A percentile compares a stretch with the other conserved stretches of the same genome.
phyloP scores from a whole-genome alignment of 306 rosid genomes.

The Lotus japonicus region DNA sequence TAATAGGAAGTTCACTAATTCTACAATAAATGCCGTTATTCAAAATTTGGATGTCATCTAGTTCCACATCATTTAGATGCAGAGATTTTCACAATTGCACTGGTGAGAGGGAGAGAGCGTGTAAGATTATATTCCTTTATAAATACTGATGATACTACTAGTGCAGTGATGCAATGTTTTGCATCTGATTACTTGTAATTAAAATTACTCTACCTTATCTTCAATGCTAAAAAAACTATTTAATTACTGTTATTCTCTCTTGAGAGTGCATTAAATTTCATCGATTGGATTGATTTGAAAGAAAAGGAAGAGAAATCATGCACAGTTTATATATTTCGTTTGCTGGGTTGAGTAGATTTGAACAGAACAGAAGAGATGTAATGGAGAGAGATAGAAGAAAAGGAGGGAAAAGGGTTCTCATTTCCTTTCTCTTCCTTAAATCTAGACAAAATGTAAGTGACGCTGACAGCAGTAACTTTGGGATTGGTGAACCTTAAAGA shows the following conservation, averaged over 20 bases:
- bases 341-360: neutral
- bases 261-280: neutral
- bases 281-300: neutral
- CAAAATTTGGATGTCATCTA: neutral
- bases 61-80: neutral
- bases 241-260: neutral
- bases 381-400: neutral
- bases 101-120: neutral
- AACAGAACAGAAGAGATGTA: neutral
- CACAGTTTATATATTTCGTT: neutral
- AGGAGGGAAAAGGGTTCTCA: neutral
- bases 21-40: neutral
- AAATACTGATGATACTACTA: neutral
- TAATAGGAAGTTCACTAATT: neutral
- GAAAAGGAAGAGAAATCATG: neutral
- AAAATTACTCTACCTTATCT: neutral
- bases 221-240: too few species aligned
- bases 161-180: neutral
- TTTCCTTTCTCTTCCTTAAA: neutral
- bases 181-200: slow-evolving; percentile 1
- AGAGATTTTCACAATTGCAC: neutral
- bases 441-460: neutral
- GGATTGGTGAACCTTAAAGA: too few species aligned
- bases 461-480: neutral
- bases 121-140: neutral